Conservation (phyloP, 1,139 yeast genomes). For the Blastobotrys ciferrii region DNA sequence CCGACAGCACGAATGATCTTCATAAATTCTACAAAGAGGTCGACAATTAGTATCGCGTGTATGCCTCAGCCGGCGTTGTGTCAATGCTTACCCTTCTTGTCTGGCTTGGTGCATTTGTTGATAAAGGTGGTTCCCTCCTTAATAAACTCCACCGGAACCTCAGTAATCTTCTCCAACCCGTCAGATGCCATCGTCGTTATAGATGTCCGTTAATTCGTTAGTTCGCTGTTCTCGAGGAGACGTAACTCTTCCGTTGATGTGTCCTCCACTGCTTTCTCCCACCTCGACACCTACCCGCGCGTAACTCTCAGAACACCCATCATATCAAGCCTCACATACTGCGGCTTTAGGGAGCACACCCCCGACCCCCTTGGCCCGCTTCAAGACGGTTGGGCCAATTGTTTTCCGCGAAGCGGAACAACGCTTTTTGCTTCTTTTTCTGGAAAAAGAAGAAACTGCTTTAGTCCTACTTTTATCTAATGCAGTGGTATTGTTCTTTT, state of each 20-base stretch:
- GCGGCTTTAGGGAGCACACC: no score
- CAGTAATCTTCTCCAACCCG: constrained; percentile 72
- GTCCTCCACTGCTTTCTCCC: not conserved
- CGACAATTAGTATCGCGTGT: not conserved
- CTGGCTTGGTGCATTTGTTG: constrained; percentile 91
- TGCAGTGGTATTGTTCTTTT: no score
- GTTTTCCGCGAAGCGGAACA: no score
- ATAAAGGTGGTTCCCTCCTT: constrained; percentile 88
- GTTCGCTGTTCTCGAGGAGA: not conserved
- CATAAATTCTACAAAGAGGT: constrained; percentile 60
- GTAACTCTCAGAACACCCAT: not conserved
- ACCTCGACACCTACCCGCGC: not conserved
- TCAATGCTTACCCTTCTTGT: constrained; percentile 60
- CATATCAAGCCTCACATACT: no score
- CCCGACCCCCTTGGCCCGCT: no score
- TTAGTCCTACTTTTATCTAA: no score
- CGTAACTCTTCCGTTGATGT: not conserved
- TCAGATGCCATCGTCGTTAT: constrained; percentile 30
- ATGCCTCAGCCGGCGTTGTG: not conserved
- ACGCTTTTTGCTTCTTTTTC: no score
- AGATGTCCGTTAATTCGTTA: not conserved
- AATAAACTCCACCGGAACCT: constrained; percentile 86
- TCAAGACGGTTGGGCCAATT: no score
- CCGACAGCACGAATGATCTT: constrained; percentile 95
- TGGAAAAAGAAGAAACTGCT: no score